phyloP scores from a whole-genome alignment of 176 grass and related monocot species.

The Triticum urartu region DNA sequence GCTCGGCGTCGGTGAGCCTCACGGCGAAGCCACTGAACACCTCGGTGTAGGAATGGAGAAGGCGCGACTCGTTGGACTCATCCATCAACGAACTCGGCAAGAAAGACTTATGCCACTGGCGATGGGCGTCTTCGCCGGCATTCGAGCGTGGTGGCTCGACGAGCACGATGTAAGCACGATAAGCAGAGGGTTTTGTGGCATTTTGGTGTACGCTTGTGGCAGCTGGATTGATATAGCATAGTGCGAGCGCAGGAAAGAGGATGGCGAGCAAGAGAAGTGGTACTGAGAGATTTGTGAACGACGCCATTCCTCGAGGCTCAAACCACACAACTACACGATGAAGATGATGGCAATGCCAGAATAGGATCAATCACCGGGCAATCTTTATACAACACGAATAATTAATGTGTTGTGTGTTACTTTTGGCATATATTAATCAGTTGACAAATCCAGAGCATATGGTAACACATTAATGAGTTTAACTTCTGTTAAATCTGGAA shows the following conservation, averaged over 20 bases:
- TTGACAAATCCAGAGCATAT: background rate
- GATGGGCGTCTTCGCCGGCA: background rate
- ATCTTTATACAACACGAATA: background rate
- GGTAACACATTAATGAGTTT: background rate
- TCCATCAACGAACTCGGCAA: background rate
- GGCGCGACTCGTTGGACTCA: conserved; percentile 11
- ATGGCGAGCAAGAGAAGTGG: background rate
- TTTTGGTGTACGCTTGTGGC: background rate
- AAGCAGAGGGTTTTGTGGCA: background rate
- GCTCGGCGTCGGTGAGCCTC: conserved; percentile 23
- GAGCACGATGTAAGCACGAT: background rate
- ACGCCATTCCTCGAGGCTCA: background rate
- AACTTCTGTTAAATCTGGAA: background rate
- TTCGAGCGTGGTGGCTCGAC: conserved; percentile 8
- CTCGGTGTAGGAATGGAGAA: conserved; percentile 36
- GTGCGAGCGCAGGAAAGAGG: background rate
- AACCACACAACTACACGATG: background rate
- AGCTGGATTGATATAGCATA: background rate
- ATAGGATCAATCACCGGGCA: background rate
- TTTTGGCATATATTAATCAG: background rate
- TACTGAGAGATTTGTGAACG: background rate
- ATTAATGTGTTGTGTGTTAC: background rate
- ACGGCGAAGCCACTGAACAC: conserved; percentile 41
- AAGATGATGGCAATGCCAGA: background rate
- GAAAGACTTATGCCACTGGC: conserved; percentile 43